Evolutionary conservation across 495 filamentous ascomycete species (phyloP).

Genomic region (Xylaria acuta): DNA sequence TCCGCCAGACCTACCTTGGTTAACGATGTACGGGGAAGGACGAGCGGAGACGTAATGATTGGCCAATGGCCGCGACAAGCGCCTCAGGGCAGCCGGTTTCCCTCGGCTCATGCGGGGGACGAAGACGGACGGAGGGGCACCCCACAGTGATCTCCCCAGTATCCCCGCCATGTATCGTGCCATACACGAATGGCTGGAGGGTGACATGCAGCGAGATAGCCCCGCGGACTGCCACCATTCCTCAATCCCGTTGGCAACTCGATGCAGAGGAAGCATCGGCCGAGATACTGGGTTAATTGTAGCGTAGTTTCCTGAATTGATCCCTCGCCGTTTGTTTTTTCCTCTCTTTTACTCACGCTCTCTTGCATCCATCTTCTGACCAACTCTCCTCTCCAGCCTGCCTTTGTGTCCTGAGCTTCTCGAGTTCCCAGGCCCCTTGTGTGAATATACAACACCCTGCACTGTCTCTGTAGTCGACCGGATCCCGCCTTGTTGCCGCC

Average conservation of each 20-base stretch:
- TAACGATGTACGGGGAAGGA: constrained; percentile 15
- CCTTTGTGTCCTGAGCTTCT: neutral
- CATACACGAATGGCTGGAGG: constrained; percentile 1
- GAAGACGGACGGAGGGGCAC: neutral
- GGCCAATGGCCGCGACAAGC: constrained; percentile 21
- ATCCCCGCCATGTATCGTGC: constrained; percentile 8
- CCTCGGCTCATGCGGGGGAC: constrained; percentile 43
- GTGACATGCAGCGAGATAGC: neutral
- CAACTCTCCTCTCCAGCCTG: neutral
- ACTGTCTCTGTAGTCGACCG: neutral
- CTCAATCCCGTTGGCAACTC: constrained; percentile 15
- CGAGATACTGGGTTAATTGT: constrained; percentile 9
- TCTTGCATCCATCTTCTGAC: neutral
- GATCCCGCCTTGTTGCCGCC: neutral
- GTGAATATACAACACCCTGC: neutral
- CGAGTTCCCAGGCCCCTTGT: neutral
- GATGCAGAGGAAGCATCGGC: constrained; percentile 17
- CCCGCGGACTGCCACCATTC: neutral
- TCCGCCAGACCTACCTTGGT: neutral
- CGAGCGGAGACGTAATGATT: constrained; percentile 27
- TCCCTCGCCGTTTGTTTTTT: neutral
- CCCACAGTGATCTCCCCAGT: neutral
- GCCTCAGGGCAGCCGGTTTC: constrained; percentile 29
- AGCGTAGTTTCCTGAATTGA: neutral
- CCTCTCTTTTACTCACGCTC: neutral